Percentiles rank a stretch among this genome's conserved stretches.
These are phyloP conservation scores for Anthoceros angustus DNA, from an alignment of 225 moss, liverwort and hornwort genomes.

Conservation along the genomic window DNA sequence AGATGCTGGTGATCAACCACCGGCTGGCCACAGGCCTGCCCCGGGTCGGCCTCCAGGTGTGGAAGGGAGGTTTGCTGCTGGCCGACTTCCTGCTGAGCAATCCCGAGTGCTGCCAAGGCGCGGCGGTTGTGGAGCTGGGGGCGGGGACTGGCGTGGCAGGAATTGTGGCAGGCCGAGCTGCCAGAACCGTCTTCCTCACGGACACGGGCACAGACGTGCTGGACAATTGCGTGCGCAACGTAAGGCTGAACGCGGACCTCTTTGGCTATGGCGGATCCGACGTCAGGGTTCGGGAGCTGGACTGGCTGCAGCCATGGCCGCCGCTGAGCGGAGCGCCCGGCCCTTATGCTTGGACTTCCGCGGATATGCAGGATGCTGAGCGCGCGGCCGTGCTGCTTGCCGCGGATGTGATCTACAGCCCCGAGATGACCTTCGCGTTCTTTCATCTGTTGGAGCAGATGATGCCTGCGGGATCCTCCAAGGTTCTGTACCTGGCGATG, in stretches of 20 bases:
- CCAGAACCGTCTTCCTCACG: conserved; percentile 57
- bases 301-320: conserved; percentile 59
- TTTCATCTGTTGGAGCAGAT: conserved; percentile 46
- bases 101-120: not conserved
- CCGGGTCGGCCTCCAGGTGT: not conserved
- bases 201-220: conserved; percentile 50
- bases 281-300: conserved; percentile 59
- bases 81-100: conserved; percentile 1
- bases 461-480: conserved; percentile 15
- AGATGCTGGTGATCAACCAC: conserved; percentile 1
- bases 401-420: conserved; percentile 58
- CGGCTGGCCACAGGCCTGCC: not conserved
- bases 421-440: conserved; percentile 44
- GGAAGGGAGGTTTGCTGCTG: conserved; percentile 3
- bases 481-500: conserved; percentile 58
- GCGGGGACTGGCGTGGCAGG: conserved; percentile 33
- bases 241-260: conserved; percentile 26
- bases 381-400: conserved; percentile 45
- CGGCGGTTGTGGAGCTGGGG: not conserved
- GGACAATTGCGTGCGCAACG: conserved; percentile 61
- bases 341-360: conserved; percentile 36
- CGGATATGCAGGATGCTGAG: conserved; percentile 31
- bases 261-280: conserved; percentile 28
- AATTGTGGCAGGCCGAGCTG: conserved; percentile 52
- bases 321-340: conserved; percentile 18